Evolutionary conservation across 2,329 filamentous ascomycete genomes (phyloP).

Genomic region (Allantophomopsis lycopodina): DNA sequence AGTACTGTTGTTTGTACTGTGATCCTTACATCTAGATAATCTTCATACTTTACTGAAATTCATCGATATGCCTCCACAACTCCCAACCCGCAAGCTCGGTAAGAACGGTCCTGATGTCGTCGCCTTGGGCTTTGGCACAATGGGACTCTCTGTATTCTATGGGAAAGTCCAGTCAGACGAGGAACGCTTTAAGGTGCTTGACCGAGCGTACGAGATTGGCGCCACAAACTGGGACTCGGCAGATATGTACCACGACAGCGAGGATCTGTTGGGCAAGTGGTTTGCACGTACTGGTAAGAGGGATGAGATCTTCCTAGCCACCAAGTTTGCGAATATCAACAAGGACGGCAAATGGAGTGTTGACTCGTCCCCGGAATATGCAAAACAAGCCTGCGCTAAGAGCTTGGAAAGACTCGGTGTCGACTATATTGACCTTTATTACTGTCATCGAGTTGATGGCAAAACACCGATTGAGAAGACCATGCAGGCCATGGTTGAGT

Average conservation of each 20-base stretch:
- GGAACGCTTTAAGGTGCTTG: conserved; percentile 20
- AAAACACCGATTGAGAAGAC: conserved; percentile 28
- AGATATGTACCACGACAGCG: conserved; percentile 22
- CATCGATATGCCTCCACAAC: background rate
- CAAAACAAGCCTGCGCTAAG: conserved; percentile 20
- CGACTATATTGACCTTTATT: conserved; percentile 21
- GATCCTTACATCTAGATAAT: too few relatives aligned
- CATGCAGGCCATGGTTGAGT: conserved; percentile 23
- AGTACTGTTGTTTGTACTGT: too few relatives aligned
- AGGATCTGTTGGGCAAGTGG: conserved; percentile 31
- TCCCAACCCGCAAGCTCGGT: conserved; percentile 13
- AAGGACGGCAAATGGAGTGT: conserved; percentile 4
- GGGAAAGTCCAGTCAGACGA: conserved; percentile 15
- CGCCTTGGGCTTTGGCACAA: conserved; percentile 11
- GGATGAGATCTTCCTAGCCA: conserved; percentile 31
- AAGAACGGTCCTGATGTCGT: conserved; percentile 12
- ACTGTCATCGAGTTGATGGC: conserved; percentile 24
- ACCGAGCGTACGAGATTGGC: conserved; percentile 20
- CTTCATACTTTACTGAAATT: too few relatives aligned
- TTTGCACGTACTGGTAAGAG: conserved; percentile 26
- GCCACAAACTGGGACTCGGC: conserved; percentile 21
- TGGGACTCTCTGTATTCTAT: conserved; percentile 17
- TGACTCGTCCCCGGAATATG: conserved; percentile 23
- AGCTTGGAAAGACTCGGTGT: conserved; percentile 23
- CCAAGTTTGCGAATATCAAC: conserved; percentile 27